phyloP scores from a whole-genome alignment of 129 eudicot species.

The Ambrosia trifida region DNA sequence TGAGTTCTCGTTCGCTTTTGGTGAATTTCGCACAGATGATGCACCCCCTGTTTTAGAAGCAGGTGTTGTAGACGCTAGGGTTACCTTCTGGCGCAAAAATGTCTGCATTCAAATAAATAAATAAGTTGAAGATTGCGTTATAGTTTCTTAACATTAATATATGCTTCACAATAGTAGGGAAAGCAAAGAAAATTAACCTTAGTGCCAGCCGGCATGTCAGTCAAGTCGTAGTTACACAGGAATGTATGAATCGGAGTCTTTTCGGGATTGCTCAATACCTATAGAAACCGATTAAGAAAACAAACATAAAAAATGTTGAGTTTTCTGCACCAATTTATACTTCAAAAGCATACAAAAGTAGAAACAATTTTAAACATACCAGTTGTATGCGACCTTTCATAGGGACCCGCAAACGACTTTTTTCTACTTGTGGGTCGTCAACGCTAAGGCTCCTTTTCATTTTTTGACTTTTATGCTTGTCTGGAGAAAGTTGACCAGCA shows the following conservation, averaged over 20 bases:
- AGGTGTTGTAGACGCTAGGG: conserved; percentile 50
- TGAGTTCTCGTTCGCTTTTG: conserved; percentile 60
- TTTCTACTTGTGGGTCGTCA: conserved; percentile 54
- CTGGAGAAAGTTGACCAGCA: conserved; percentile 49
- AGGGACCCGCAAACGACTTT: conserved; percentile 71
- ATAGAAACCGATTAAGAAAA: conserved; percentile 26
- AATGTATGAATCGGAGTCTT: conserved; percentile 95
- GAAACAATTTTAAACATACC: conserved; percentile 44
- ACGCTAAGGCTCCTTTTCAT: conserved; percentile 55
- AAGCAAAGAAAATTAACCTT: conserved; percentile 47
- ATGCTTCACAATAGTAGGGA: neutral
- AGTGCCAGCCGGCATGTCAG: conserved; percentile 99
- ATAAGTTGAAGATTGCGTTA: neutral
- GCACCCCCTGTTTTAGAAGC: conserved; percentile 39
- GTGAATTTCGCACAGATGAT: conserved; percentile 41
- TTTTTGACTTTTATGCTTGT: conserved; percentile 44
- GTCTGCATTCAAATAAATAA: conserved; percentile 46
- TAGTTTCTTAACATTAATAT: neutral
- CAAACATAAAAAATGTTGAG: neutral
- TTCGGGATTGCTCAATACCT: conserved; percentile 98
- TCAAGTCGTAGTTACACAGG: conserved; percentile 92
- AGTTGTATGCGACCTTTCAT: conserved; percentile 94
- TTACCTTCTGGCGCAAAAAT: conserved; percentile 85
- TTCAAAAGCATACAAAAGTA: neutral
- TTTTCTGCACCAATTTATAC: neutral